Base-by-base conservation (phyloP, 2,329 filamentous ascomycete species). In the Talaromyces piceae region DNA sequence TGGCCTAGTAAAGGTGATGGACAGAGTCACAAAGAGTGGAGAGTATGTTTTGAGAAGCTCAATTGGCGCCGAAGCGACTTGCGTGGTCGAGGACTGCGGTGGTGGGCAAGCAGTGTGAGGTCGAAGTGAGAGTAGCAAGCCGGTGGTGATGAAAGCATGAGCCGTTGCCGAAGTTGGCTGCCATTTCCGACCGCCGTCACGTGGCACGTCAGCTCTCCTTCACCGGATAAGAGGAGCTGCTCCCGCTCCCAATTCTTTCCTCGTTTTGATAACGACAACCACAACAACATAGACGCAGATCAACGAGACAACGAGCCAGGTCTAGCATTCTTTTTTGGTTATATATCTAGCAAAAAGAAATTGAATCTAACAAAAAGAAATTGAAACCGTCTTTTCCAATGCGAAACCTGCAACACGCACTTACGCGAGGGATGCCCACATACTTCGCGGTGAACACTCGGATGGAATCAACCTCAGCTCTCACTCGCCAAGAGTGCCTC, bases 11-110 rank as follows among this genome's bases (percentile, higher is more conserved):
- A 59, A 58, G 41, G 30, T 26, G 50, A 54, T 23, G 25, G n/a
- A 47, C 49, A 53, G 44, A 48, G 56, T 49, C 54, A 56, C 41
- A 33, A 51, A 55, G 60, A 64, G 61, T 59, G 58, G 63, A 63
- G 61, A 59, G 61, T 57, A 62, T 59, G 55, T 67, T 63, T 63
- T 62, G 52, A 54, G 54, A n/a, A 56, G 57, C 60, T 66, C 57
- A 56, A 61, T 58, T 56, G 61, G 54, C 58, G 63, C 63, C 49
- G 48, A 26, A 47, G 41, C 51, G 48, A 49, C 51, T 46, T 43
- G 68, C 64, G 64, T 58, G 31, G 54, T 58, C 47, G 39, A 48
- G 44, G 16, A 22, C 5, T 47, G 51, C 47, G 26, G 45, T 47
- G 47, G 45, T 30, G 53, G 47, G 37, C 47, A 45, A 44, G 49